A percentile compares a stretch with the other conserved stretches of the same genome.
Conservation (phyloP, 129 eudicot genomes). For the Glebionis coronaria region DNA sequence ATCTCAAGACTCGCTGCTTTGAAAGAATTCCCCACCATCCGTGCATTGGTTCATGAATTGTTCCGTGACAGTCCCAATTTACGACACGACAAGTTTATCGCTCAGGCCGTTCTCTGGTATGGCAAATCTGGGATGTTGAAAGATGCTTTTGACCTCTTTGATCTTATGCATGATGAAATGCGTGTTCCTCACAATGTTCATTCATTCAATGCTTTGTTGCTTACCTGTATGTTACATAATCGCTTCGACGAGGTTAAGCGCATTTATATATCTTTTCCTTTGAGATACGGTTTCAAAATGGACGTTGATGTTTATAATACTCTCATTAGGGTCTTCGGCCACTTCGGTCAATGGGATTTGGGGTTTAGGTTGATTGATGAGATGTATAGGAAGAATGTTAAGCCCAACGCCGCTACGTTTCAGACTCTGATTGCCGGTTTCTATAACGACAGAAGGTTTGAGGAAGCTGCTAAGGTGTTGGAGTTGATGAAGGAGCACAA, state of each 20-base stretch:
- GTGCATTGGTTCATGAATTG: slow-evolving; percentile 40
- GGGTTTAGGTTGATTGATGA: slow-evolving; percentile 55
- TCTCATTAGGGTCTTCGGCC: slow-evolving; percentile 59
- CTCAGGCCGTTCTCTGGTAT: slow-evolving; percentile 55
- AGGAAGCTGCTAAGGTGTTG: slow-evolving; percentile 64
- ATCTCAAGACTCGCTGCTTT: slow-evolving; percentile 45
- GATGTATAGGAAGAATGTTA: slow-evolving; percentile 53
- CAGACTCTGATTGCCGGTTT: slow-evolving; percentile 60
- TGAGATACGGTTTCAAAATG: too few relatives aligned
- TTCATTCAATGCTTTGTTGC: slow-evolving; percentile 55
- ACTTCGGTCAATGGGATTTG: slow-evolving; percentile 41
- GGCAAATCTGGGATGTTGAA: slow-evolving; percentile 58
- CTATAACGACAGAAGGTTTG: slow-evolving; percentile 59
- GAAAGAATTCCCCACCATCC: slow-evolving; percentile 41
- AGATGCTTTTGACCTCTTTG: slow-evolving; percentile 50
- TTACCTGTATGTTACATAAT: slow-evolving; percentile 47
- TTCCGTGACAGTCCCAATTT: slow-evolving; percentile 50
- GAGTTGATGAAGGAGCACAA: slow-evolving; percentile 46
- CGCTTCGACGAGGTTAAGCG: slow-evolving; percentile 47
- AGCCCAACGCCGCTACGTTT: slow-evolving; percentile 55
- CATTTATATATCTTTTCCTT: slow-evolving; percentile 48
- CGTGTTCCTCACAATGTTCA: slow-evolving; percentile 42
- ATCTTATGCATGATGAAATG: slow-evolving; percentile 46
- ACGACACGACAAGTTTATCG: slow-evolving; percentile 42
- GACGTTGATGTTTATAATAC: slow-evolving; percentile 62